Base-by-base conservation (phyloP, 1,284 basidiomycete genomes). In the Fomitopsis schrenkii region DNA sequence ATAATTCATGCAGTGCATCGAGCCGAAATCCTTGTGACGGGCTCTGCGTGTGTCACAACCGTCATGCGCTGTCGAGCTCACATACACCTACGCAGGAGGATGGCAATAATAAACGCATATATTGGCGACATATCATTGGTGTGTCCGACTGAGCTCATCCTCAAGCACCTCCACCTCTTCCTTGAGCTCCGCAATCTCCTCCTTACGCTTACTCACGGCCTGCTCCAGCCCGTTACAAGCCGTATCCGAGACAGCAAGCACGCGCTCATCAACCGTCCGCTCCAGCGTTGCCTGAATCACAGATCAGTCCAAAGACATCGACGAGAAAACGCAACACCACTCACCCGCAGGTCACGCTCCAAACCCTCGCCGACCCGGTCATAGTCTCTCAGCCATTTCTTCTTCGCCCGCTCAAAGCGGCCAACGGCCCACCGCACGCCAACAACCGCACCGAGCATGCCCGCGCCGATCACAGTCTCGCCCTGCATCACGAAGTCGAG, bases 301-400 rank as follows among this genome's bases (percentile, higher is more conserved):
- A 30, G 30, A 14, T 5, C 17, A 61, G 52, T 54, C 50, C 28
- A n/a, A 4, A 52, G 41, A 19, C 17, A 19, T 17, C 42, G 38
- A 44, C 50, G 36, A 53, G 50, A 50, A 8, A 17, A 58, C 55
- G 44, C 58, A 52, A 41, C 6, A 46, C 8, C 48, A 73, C 80
- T 55, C 68, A 90, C 91, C 76, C 82, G 78, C 17, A 94, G 73
- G 76, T 95, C 93, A 55, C 89, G 80, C 64, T 84, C 82, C 56
- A 93, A 75, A 9, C 93, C 90, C 57, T 84, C 79, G 4, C 84
- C 84, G 3, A 94, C 81, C 48, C 94, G 78, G 36, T 72, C 71
- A 80, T 87, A 93, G 72, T 94, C 90, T 58, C 80, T 80, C 85
- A 85, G 85, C 87, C 93, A 95, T 55, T 74, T 76, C 58, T 71